Evolutionary conservation across 2,329 filamentous ascomycete genomes (phyloP).

Genomic region (Furcasterigmium sp.): DNA sequence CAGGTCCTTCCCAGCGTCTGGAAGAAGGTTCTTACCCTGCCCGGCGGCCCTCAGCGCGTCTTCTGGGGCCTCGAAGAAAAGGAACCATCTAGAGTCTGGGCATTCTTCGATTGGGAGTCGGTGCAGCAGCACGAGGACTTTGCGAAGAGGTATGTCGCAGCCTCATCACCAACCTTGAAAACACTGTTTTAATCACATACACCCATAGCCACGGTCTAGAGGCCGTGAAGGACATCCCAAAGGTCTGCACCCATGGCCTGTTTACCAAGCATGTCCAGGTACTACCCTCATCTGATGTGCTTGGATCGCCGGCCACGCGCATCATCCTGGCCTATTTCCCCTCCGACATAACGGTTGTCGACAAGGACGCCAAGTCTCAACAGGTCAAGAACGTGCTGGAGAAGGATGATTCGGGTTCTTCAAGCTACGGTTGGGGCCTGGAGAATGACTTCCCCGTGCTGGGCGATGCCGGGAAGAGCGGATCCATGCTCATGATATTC

Average conservation of each 20-base stretch:
- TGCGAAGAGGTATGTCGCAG: slow-evolving; percentile 11
- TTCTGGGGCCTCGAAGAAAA: slow-evolving; percentile 16
- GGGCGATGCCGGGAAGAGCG: background rate
- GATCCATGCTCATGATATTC: background rate
- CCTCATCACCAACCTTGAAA: background rate
- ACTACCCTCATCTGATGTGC: slow-evolving; percentile 7
- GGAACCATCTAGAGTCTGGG: slow-evolving; percentile 14
- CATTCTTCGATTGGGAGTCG: slow-evolving; percentile 19
- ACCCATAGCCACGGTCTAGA: slow-evolving; percentile 9
- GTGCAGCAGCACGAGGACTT: slow-evolving; percentile 17
- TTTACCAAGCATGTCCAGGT: slow-evolving; percentile 16
- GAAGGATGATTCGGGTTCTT: too few species aligned
- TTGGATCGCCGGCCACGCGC: slow-evolving; percentile 13
- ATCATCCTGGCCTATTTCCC: slow-evolving; percentile 12
- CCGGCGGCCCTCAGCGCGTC: slow-evolving; percentile 13
- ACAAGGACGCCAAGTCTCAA: slow-evolving; percentile 1
- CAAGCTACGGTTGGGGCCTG: slow-evolving; percentile 3
- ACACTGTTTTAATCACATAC: too few species aligned
- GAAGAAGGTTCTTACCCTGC: slow-evolving; percentile 7
- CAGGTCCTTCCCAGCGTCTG: slow-evolving; percentile 9
- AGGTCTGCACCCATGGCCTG: slow-evolving; percentile 11
- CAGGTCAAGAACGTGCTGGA: background rate
- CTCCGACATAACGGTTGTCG: background rate
- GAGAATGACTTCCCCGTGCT: slow-evolving; percentile 4
- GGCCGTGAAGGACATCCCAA: slow-evolving; percentile 13